Evolutionary conservation across 2,329 filamentous ascomycete genomes (phyloP), one percentile per base, ranked within the genome.

Genomic region (Coniochaeta prunicola): DNA sequence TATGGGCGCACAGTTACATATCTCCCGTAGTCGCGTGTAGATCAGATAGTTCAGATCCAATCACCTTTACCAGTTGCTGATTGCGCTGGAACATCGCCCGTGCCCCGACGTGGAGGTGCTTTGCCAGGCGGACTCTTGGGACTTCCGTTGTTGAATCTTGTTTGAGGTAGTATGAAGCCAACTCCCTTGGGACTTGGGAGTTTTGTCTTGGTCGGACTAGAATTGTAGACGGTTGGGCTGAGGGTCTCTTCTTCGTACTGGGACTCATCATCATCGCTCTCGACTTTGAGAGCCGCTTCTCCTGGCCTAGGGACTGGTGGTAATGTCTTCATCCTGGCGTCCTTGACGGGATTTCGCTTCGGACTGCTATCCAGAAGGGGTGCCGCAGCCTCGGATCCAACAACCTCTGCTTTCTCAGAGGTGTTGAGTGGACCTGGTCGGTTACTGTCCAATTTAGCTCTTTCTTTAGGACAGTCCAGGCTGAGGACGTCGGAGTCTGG

Each of bases 201-300:
- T 62, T 72, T 77, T n/a, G 65, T 61, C 59, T 69, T 73, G 10
- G 67, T 70, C 10, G 60, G 63, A 59, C 69, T 75, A 28, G 72
- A 1, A 78, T 76, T 75, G 66, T 85, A 84, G 1, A 83, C 80
- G 1, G 76, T 73, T 3, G 82, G 77, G 61, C 76, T 81, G 2
- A 84, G 71, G 3, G 74, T 78, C 24, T 71, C 67, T 3, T 70
- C 67, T 4, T 66, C 62, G 17, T 66, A 40, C 34, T 59, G 63
- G 13, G 57, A 60, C 42, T 64, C 61, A 13, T 66, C 58, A 9
- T 64, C 60, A 9, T 66, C 62, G 2, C 58, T 42, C 34, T 68
- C 64, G 45, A 57, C 56, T 31, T 62, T 28, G 8, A 21, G 34
- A 10, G 31, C 54, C 26, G 12, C 30, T 34, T 55, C 57, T 40